Evolutionary conservation across 768 basidiomycete genomes (phyloP).

Genomic region (Leccinum ochraceum): DNA sequence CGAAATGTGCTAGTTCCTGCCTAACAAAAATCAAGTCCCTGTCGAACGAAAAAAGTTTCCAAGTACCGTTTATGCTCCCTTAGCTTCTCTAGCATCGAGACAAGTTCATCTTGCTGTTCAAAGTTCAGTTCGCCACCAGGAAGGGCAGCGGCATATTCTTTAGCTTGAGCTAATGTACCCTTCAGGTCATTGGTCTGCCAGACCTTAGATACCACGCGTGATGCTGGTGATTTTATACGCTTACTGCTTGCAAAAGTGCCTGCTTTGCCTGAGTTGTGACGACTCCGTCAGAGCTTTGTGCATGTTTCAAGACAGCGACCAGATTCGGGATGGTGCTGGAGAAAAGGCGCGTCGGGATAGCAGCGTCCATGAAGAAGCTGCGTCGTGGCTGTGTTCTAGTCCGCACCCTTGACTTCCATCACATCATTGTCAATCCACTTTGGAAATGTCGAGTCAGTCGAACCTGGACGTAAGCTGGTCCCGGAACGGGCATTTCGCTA

Average conservation of each 20-base stretch:
- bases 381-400: constrained; percentile 21
- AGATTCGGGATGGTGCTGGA: constrained; percentile 61
- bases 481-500: neutral
- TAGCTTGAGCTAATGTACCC: constrained; percentile 55
- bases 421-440: neutral
- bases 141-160: constrained; percentile 54
- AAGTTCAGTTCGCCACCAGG: constrained; percentile 74
- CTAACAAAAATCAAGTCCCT: constrained; percentile 33
- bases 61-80: constrained; percentile 52
- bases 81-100: constrained; percentile 64
- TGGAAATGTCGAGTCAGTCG: constrained; percentile 43
- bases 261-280: constrained; percentile 62
- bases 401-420: neutral
- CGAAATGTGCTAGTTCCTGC: constrained; percentile 54
- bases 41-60: neutral
- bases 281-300: constrained; percentile 56
- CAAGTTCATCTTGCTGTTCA: constrained; percentile 70
- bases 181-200: constrained; percentile 75
- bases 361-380: neutral
- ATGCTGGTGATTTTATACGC: constrained; percentile 7
- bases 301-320: constrained; percentile 58
- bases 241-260: constrained; percentile 63
- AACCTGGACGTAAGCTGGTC: constrained; percentile 47
- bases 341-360: constrained; percentile 50
- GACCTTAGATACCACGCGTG: neutral